These are phyloP conservation scores for Orbilia ellipsospora DNA, from an alignment of 2,329 filamentous ascomycete species.

Conservation along the genomic window DNA sequence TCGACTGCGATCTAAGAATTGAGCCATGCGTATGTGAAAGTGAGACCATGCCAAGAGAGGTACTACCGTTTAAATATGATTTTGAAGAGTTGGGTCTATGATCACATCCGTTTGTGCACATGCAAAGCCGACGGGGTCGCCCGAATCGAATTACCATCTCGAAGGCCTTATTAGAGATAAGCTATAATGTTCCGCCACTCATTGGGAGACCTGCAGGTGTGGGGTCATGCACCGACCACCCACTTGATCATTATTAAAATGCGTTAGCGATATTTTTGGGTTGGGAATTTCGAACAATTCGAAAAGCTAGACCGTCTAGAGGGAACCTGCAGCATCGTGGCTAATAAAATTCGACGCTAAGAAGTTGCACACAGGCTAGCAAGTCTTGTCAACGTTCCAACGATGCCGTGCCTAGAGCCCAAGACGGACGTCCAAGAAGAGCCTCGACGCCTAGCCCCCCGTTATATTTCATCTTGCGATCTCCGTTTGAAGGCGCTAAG, in stretches of 20 bases:
- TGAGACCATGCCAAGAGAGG: neutral
- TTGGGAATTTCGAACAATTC: neutral
- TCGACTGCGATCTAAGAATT: neutral
- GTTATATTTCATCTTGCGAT: neutral
- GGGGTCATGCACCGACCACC: neutral
- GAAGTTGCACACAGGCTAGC: neutral
- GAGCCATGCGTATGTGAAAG: neutral
- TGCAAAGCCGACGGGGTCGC: neutral
- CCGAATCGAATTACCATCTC: conserved; percentile 4
- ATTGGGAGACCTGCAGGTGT: neutral
- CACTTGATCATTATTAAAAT: neutral
- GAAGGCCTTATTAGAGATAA: neutral
- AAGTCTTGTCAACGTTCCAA: neutral
- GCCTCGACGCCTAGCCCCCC: too few relatives aligned
- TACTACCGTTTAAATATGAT: neutral
- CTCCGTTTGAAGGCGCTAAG: neutral
- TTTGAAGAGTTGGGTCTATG: neutral
- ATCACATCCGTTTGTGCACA: neutral
- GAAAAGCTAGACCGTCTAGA: neutral
- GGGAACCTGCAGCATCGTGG: neutral
- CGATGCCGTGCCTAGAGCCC: neutral
- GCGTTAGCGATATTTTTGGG: conserved; percentile 4
- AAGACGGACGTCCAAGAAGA: too few relatives aligned
- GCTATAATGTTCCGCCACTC: conserved; percentile 1
- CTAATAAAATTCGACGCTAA: neutral